phyloP scores from a whole-genome alignment of 192 early-diverging fungal genomes.

The Geranomyces michiganensis region DNA sequence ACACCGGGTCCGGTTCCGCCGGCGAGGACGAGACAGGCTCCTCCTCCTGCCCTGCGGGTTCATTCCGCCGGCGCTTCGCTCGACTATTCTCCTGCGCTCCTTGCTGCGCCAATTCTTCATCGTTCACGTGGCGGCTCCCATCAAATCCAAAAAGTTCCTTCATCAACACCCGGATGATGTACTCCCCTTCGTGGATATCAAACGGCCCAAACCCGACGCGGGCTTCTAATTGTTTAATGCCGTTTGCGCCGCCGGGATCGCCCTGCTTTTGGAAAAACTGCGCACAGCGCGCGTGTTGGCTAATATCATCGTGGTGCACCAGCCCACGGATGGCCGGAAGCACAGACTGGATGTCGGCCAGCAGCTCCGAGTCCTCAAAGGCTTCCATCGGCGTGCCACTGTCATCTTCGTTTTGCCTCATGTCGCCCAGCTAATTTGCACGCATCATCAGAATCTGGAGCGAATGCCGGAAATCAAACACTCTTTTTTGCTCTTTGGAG shows the following conservation, averaged over 20 bases:
- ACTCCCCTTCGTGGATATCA: conserved; percentile 2
- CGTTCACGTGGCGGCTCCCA: neutral
- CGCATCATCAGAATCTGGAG: neutral
- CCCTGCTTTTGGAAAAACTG: conserved; percentile 4
- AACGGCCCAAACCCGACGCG: conserved; percentile 10
- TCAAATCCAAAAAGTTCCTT: neutral
- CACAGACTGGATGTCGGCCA: neutral
- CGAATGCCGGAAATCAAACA: too few species aligned
- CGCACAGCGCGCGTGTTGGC: neutral
- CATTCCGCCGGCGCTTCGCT: too few species aligned
- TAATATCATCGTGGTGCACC: neutral
- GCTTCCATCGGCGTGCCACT: conserved; percentile 3
- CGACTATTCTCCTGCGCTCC: too few species aligned
- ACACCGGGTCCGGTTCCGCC: too few species aligned
- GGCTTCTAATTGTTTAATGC: conserved; percentile 11
- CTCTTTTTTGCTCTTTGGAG: too few species aligned
- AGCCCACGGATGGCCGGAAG: conserved; percentile 4
- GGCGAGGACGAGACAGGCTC: too few species aligned
- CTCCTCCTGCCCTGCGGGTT: too few species aligned
- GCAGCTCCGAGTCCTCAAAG: conserved; percentile 5
- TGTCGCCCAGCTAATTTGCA: neutral
- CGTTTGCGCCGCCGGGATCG: neutral
- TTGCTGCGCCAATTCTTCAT: too few species aligned
- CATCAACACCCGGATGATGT: conserved; percentile 2
- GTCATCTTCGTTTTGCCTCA: neutral